These are phyloP conservation scores for Micractinium sp. DNA, from an alignment of 139 green algal genomes.

Conservation along the genomic window DNA sequence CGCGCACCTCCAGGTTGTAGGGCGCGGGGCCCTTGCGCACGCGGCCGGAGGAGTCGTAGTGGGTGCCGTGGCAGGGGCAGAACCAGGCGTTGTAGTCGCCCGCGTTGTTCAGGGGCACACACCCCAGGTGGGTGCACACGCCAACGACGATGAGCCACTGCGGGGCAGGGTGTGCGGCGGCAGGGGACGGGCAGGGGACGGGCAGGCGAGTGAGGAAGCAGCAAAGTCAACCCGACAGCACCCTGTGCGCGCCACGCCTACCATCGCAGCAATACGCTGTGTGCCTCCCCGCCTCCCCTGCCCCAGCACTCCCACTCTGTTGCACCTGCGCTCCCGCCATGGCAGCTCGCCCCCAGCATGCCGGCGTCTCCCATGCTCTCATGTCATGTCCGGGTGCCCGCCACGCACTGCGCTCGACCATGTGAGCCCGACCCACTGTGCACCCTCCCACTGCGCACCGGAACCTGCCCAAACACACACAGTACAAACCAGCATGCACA, in stretches of 20 bases:
- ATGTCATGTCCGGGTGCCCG: too few species aligned
- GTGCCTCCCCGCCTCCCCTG: too few species aligned
- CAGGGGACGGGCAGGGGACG: too few species aligned
- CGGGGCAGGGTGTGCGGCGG: conserved; percentile 11
- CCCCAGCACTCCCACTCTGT: too few species aligned
- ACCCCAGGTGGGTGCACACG: conserved; percentile 99
- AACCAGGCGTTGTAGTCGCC: conserved; percentile 96
- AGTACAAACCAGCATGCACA: background rate
- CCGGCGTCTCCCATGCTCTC: too few species aligned
- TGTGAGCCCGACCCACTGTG: too few species aligned
- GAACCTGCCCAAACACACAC: too few species aligned
- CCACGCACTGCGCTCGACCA: too few species aligned
- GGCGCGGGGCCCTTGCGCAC: conserved; percentile 97
- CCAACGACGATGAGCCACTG: conserved; percentile 99
- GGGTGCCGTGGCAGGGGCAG: conserved; percentile 89
- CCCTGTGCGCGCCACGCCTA: background rate
- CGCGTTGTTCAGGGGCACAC: conserved; percentile 96
- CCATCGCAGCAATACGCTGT: too few species aligned
- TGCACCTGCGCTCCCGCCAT: too few species aligned
- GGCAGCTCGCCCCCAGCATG: too few species aligned
- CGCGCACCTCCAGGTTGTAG: conserved; percentile 97
- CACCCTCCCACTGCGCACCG: too few species aligned
- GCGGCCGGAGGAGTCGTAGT: conserved; percentile 97
- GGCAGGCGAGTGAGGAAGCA: background rate
- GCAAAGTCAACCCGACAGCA: background rate